Percentiles rank a stretch among this genome's conserved stretches.
These are phyloP conservation scores for Cruciata laevipes DNA, from an alignment of 257 asterid species.

Conservation along the genomic window DNA sequence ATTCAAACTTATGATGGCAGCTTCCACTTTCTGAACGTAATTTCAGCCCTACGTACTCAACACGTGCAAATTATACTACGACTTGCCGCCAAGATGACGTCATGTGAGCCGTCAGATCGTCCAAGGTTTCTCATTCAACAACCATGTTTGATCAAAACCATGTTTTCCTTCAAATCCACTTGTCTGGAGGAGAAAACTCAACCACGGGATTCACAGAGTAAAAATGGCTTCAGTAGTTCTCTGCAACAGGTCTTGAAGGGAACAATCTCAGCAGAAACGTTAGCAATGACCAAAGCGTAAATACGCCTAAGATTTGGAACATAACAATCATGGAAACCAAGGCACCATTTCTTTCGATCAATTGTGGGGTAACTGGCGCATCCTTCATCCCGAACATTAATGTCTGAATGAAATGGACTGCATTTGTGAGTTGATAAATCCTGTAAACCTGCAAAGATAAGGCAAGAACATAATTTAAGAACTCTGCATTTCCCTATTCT, in stretches of 20 bases:
- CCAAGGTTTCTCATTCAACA: not conserved
- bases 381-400: slow-evolving; percentile 54
- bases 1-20: not conserved
- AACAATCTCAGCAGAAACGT: slow-evolving; percentile 86
- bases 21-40: not conserved
- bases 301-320: slow-evolving; percentile 60
- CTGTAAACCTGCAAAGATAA: slow-evolving; percentile 61
- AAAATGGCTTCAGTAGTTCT: slow-evolving; percentile 54
- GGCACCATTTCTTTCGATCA: slow-evolving; percentile 54
- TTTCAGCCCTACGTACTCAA: not conserved
- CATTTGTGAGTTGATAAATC: slow-evolving; percentile 77
- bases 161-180: not conserved
- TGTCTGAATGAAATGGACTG: slow-evolving; percentile 51
- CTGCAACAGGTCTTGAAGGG: slow-evolving; percentile 84
- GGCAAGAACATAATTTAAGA: slow-evolving; percentile 1
- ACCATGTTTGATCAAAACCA: not conserved
- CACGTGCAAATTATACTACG: not conserved
- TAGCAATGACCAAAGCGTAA: slow-evolving; percentile 90
- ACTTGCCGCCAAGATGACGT: not conserved
- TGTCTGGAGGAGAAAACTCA: not conserved
- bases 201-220: not conserved
- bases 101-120: not conserved
- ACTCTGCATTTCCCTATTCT: not conserved
- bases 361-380: slow-evolving; percentile 33
- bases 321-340: slow-evolving; percentile 51